Conservation (phyloP, 2,329 filamentous ascomycete genomes). For the Nemania abortiva region DNA sequence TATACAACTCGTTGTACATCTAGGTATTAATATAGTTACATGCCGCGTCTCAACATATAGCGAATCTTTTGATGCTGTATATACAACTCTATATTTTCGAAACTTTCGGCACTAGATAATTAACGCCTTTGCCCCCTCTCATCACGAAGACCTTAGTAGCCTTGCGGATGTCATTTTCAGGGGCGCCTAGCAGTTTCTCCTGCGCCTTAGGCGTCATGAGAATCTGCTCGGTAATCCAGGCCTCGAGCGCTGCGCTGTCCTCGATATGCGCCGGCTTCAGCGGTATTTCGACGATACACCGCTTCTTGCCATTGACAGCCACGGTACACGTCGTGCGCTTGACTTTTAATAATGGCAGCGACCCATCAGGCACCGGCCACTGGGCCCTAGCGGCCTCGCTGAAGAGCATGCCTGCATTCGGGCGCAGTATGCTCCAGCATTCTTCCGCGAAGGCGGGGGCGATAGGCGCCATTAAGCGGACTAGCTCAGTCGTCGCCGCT, state of each 20-base stretch:
- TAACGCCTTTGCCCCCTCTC: constrained; percentile 73
- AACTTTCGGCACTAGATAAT: constrained; percentile 71
- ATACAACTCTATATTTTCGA: constrained; percentile 4
- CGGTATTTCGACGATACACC: constrained; percentile 74
- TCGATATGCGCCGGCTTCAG: constrained; percentile 59
- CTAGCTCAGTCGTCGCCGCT: constrained; percentile 65
- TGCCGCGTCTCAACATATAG: not conserved
- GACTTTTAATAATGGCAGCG: constrained; percentile 62
- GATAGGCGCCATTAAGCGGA: constrained; percentile 82
- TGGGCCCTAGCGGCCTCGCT: constrained; percentile 52
- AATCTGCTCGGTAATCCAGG: constrained; percentile 73
- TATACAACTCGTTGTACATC: constrained; percentile 13
- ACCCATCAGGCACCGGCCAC: constrained; percentile 72
- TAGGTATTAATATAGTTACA: constrained; percentile 27
- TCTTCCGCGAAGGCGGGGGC: constrained; percentile 85
- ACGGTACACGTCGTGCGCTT: constrained; percentile 71
- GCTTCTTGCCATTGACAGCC: constrained; percentile 83
- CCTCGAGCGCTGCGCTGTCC: constrained; percentile 55
- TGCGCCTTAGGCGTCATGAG: constrained; percentile 71
- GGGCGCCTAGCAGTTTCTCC: constrained; percentile 65
- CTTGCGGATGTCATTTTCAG: constrained; percentile 56
- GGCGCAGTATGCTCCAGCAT: constrained; percentile 74
- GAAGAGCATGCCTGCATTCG: constrained; percentile 57
- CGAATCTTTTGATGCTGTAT: not conserved
- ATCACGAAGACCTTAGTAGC: constrained; percentile 56